Evolutionary conservation across 495 filamentous ascomycete species (phyloP).

Genomic region (Neurospora africana): DNA sequence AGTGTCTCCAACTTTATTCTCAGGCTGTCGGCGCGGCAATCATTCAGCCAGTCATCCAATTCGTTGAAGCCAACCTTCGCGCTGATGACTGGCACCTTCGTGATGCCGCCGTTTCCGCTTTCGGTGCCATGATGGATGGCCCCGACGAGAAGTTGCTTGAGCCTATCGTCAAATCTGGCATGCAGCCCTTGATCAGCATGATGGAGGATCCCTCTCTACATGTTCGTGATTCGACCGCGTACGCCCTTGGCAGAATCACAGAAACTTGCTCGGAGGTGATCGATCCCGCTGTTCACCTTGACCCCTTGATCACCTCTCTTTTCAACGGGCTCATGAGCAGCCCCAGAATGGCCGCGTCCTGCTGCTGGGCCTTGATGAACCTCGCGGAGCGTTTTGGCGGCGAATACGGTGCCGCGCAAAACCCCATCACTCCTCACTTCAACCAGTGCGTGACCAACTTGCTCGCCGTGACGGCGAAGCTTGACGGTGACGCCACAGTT

Average conservation of each 20-base stretch:
- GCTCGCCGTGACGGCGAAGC: conserved; percentile 70
- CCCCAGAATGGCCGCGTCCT: conserved; percentile 93
- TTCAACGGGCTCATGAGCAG: conserved; percentile 84
- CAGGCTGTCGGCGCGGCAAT: conserved; percentile 76
- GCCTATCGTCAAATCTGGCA: conserved; percentile 86
- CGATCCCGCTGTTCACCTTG: conserved; percentile 70
- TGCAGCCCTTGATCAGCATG: conserved; percentile 84
- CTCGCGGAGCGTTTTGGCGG: conserved; percentile 89
- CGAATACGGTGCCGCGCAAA: conserved; percentile 61
- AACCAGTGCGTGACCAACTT: conserved; percentile 81
- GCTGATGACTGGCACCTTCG: conserved; percentile 84
- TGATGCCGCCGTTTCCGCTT: conserved; percentile 95
- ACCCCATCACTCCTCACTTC: conserved; percentile 85
- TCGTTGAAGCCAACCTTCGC: conserved; percentile 86
- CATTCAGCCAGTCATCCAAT: conserved; percentile 70
- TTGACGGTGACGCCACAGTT: conserved; percentile 81
- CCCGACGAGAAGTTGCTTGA: conserved; percentile 82
- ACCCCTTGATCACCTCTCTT: conserved; percentile 72
- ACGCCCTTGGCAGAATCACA: conserved; percentile 90
- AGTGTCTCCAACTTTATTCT: conserved; percentile 90
- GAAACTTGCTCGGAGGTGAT: conserved; percentile 82
- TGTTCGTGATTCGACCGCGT: conserved; percentile 95
- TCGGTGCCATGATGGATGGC: conserved; percentile 97
- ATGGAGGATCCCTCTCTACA: conserved; percentile 85
- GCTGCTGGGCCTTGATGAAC: conserved; percentile 99